Evolutionary conservation across 2,329 filamentous ascomycete species (phyloP), one percentile per base, ranked within the genome.

Genomic region (Fusarium kyushuense): DNA sequence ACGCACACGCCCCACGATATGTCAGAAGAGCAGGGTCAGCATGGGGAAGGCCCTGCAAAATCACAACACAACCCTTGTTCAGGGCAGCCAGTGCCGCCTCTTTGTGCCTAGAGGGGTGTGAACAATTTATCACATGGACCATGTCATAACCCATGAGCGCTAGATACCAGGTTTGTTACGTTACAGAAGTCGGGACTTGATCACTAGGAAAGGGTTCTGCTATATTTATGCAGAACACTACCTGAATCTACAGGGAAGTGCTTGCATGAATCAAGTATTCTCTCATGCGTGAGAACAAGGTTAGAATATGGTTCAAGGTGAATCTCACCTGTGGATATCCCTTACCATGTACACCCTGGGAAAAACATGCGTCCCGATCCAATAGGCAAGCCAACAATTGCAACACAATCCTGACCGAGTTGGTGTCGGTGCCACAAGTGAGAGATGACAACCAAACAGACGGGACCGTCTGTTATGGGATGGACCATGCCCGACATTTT

Each of bases 1-100:
- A 69, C 66, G 63, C 53, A 51, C 49, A 51, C 43, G 65, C 63
- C 54, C 66, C 63, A 47, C 63, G 58, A 64, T 53, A 70, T 69
- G 66, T 52, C 49, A 67, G 63, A 70, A 21, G 30, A 48, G 54
- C 66, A 69, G 63, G 66, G 58, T 56, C 38, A 40, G 38, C 46
- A 69, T 64, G 66, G 66, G 58, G 67, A 64, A 70, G 49, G 35
- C 51, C 42, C 51, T 54, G 32, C 40, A 56, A 49, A 60, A 19
- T 32, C 42, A 30, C 42, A 45, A 19, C 36, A 21, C 47, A 54
- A 57, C 43, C 62, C 66, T 49, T 41, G 66, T n/a, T 21, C 42
- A 67, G 41, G 45, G 43, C 42, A 36, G 51, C 54, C 42, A 36
- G 54, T 49, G 35, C 56, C 43, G 49, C 33, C 23, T 25, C 19